Evolutionary conservation across 345 rosid genomes (phyloP).

Genomic region (Diplotaxis tenuifolia): DNA sequence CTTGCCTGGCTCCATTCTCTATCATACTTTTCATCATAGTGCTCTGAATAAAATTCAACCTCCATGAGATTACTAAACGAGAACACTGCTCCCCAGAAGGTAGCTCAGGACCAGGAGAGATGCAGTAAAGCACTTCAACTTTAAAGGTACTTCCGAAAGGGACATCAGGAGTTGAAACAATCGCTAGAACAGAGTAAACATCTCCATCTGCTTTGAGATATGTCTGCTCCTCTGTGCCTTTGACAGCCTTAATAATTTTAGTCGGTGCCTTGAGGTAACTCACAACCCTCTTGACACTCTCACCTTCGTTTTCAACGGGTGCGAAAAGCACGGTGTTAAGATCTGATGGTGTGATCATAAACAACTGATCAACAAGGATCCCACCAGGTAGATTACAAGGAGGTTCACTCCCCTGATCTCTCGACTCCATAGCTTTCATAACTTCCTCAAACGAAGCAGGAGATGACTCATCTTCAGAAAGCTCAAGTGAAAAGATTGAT

Average conservation of each 20-base stretch:
- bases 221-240: slow-evolving; percentile 78
- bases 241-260: slow-evolving; percentile 77
- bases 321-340: slow-evolving; percentile 67
- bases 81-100: slow-evolving; percentile 77
- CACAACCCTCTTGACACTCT: slow-evolving; percentile 58
- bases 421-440: slow-evolving; percentile 60
- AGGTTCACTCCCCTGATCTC: slow-evolving; percentile 59
- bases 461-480: slow-evolving; percentile 52
- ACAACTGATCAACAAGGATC: slow-evolving; percentile 69
- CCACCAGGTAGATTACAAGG: slow-evolving; percentile 87
- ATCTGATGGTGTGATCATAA: slow-evolving; percentile 55
- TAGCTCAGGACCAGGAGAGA: slow-evolving; percentile 74
- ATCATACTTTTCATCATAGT: slow-evolving; percentile 95
- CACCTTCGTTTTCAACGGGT: slow-evolving; percentile 60
- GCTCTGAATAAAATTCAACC: slow-evolving; percentile 83
- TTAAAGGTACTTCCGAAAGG: slow-evolving; percentile 77
- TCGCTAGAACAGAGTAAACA: slow-evolving; percentile 53
- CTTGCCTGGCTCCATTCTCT: slow-evolving; percentile 86
- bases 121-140: slow-evolving; percentile 67
- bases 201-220: slow-evolving; percentile 80
- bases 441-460: slow-evolving; percentile 59
- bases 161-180: slow-evolving; percentile 86
- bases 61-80: slow-evolving; percentile 81
- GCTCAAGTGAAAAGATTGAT: slow-evolving; percentile 41
- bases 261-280: slow-evolving; percentile 76